Evolutionary conservation across 441 rosid species (phyloP), one percentile per base, ranked within the genome.

Genomic region (Cnidoscolus chayamansa): DNA sequence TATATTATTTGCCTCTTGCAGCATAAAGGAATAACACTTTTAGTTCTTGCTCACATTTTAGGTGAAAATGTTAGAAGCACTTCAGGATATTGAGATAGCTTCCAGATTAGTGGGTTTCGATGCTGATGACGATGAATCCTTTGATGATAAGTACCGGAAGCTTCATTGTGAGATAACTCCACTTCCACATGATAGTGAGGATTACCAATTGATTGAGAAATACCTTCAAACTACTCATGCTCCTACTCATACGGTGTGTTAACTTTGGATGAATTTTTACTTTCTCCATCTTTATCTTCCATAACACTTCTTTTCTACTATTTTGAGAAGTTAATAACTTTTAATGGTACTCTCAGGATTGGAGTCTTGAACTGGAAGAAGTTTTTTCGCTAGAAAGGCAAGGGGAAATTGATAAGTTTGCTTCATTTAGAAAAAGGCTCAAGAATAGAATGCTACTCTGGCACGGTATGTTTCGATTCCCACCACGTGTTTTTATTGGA

Each of bases 1-100:
- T 25, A 25, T 25, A 25, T 25, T 25, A 25, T 61, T 2, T 16
- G 13, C 35, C 63, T 48, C 1, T 16, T 51, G 30, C 19, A 61
- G 19, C 37, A 40, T 72, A 47, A 25, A 48, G 20, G 49, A 50
- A 61, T 71, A 54, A 68, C 72, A 64, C 17, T 76, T 51, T 64
- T 45, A 54, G 63, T 55, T 68, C 81, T 56, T 62, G 68, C 68
- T 76, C 72, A 63, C 58, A 20, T 72, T 61, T 48, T 84, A 91
- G 98, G 97, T 96, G 81, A 93, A 96, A 91, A 93, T 96, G 97
- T 84, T 96, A 49, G 99, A 96, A 84, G 98, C 98, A 62, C 94
- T 96, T 72, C 97, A 93, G 81, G 97, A 96, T 74, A 96, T 93
- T 70, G 98, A 96, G 83, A 89, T 96, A 78, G 99, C 99, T 72